These are phyloP conservation scores for Thozetella sp. DNA, from an alignment of 495 filamentous ascomycete genomes.

Conservation along the genomic window DNA sequence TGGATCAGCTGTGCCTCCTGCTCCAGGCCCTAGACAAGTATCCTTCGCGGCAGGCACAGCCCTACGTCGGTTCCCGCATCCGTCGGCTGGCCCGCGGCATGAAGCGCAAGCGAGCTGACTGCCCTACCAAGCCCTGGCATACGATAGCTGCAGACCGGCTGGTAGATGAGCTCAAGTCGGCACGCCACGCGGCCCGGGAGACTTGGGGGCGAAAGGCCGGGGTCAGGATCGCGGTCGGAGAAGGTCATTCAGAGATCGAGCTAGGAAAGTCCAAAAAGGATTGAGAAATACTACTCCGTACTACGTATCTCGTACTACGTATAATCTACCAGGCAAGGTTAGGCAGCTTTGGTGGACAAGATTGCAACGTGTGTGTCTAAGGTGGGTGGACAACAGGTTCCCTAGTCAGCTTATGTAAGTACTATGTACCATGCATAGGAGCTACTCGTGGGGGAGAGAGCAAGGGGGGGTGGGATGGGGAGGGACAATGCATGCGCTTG, in stretches of 20 bases:
- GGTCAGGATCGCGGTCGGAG: neutral
- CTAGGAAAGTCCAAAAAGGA: neutral
- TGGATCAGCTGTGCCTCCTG: constrained; percentile 4
- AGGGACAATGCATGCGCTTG: too few species aligned
- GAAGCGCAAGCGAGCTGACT: neutral
- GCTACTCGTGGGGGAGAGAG: too few species aligned
- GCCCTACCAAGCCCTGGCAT: neutral
- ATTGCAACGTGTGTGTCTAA: too few species aligned
- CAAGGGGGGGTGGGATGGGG: too few species aligned
- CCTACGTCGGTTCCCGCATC: neutral
- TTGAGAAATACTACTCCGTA: too few species aligned
- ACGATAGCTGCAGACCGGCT: neutral
- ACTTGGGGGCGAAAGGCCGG: neutral
- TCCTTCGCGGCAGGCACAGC: neutral
- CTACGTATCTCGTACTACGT: too few species aligned
- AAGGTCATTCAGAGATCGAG: neutral
- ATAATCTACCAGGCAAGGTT: too few species aligned
- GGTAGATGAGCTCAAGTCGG: neutral
- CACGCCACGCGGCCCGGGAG: neutral
- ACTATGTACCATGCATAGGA: too few species aligned
- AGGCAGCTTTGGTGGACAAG: too few species aligned
- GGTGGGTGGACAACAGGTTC: too few species aligned
- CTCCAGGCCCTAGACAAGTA: neutral
- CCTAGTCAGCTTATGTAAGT: too few species aligned
- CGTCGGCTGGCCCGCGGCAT: neutral